Base-by-base conservation (phyloP, 179 eudicot species). In the Dionaea muscipula region DNA sequence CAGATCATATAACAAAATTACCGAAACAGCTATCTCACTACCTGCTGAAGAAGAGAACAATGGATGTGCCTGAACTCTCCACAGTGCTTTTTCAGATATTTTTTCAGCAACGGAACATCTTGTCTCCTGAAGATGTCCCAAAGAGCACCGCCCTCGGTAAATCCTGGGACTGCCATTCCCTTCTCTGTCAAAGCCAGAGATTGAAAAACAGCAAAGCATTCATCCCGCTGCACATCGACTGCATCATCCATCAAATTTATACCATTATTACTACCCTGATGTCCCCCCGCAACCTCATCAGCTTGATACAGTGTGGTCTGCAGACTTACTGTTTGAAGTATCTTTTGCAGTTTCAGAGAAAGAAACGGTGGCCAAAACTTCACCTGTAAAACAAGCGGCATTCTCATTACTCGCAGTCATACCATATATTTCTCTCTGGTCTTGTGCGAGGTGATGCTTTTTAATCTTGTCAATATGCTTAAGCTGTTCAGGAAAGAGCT, bases 101-200 rank as follows among this genome's bases (percentile, higher is more conserved):
- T 82, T 62, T 72, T 62, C 43, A 85, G 75, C 76, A 75, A 77
- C 45, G 76, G 75, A 38, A 71, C 81, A 74, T 85, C 90, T 68
- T 80, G 65, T 64, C 90, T 70, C 39, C 90, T 73, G 21, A 82
- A 85, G 44, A 85, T 78, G 46, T 85, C 86, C 94, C 90, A 85
- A 14, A 82, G 59, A 61, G 86, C 94, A 54, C 90, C 94, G 37
- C 77, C 88, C 39, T 63, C 27, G 4, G 10, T 50, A 27, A 33
- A 16, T 35, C 28, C 65, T n/a, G 47, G 38, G 17, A 40, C 40
- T 22, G 45, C 53, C 37, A 31, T 50, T 40, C 58, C 40, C 27
- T 46, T 45, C 36, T 22, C 24, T 16, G 37, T 2, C 25, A 24
- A 47, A 53, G 23, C 53, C 26, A 47, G 8, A 17, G 20, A 16